These are phyloP conservation scores for Galerina marginata DNA, from an alignment of 768 basidiomycete species.

Conservation along the genomic window DNA sequence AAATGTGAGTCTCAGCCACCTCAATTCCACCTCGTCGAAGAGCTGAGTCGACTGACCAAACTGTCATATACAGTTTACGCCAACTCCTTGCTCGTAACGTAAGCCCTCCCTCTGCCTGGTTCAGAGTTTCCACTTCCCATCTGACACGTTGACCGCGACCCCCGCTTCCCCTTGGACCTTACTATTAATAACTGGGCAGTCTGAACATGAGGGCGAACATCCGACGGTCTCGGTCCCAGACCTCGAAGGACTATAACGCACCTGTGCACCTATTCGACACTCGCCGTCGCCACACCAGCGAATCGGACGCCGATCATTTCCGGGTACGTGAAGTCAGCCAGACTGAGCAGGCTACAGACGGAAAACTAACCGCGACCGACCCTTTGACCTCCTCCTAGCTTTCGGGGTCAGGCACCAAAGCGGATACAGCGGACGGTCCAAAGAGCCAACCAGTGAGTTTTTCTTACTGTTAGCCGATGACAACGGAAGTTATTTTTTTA, in stretches of 20 bases:
- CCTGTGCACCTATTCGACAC: constrained; percentile 20
- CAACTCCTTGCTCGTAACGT: constrained; percentile 27
- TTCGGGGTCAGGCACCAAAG: too few species aligned
- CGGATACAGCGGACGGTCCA: too few species aligned
- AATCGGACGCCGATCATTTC: constrained; percentile 8
- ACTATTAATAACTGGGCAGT: constrained; percentile 6
- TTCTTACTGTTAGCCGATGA: too few species aligned
- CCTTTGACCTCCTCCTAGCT: too few species aligned
- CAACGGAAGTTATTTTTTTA: not conserved
- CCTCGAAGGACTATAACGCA: constrained; percentile 15
- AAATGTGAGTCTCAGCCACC: constrained; percentile 45
- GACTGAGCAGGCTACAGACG: not conserved
- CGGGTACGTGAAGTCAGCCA: not conserved
- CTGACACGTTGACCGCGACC: not conserved
- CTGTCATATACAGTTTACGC: constrained; percentile 18
- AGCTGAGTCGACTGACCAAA: constrained; percentile 14
- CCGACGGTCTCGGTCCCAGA: constrained; percentile 16
- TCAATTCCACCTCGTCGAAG: not conserved
- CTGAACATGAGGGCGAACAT: constrained; percentile 24
- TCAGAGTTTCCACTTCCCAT: not conserved
- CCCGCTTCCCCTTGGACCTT: not conserved
- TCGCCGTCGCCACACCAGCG: constrained; percentile 13
- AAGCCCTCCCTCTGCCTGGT: not conserved
- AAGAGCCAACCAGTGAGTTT: too few species aligned
- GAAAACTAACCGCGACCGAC: not conserved